Evolutionary conservation across 1,284 basidiomycete genomes (phyloP).

Genomic region (Rhizoctonia solani): DNA sequence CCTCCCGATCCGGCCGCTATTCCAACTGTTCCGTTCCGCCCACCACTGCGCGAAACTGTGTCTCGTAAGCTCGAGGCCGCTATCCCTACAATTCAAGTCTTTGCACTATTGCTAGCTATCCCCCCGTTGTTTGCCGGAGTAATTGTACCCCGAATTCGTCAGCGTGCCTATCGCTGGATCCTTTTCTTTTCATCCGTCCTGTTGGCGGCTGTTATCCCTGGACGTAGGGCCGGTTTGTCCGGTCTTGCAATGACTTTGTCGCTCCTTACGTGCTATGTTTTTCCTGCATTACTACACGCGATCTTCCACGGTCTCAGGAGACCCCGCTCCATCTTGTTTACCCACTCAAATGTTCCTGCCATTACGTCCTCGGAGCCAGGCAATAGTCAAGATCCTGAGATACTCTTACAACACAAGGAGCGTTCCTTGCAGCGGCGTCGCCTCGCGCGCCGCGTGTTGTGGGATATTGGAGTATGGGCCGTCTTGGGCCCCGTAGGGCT

Average conservation of each 20-base stretch:
- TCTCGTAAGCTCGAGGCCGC: conserved; percentile 25
- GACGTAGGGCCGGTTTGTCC: conserved; percentile 10
- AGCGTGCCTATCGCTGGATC: conserved; percentile 26
- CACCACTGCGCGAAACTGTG: conserved; percentile 18
- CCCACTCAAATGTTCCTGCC: neutral
- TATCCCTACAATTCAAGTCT: conserved; percentile 32
- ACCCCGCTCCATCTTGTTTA: conserved; percentile 26
- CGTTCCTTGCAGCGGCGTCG: conserved; percentile 27
- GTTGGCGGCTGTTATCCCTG: conserved; percentile 17
- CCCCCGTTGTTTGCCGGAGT: conserved; percentile 28
- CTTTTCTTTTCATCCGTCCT: conserved; percentile 3
- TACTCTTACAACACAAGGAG: conserved; percentile 19
- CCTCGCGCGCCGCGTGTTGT: conserved; percentile 15
- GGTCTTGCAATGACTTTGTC: conserved; percentile 29
- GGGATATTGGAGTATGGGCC: conserved; percentile 27
- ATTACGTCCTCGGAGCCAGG: conserved; percentile 1
- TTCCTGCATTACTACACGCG: conserved; percentile 21
- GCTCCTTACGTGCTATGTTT: conserved; percentile 32
- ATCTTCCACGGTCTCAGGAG: conserved; percentile 29
- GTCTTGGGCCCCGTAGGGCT: conserved; percentile 24
- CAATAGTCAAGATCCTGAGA: conserved; percentile 11
- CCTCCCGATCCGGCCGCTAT: conserved; percentile 2
- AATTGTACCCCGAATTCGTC: conserved; percentile 19
- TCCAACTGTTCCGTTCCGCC: neutral
- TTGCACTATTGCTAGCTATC: conserved; percentile 25